Conservation (phyloP, 441 rosid genomes). For the Gossypium lobatum region DNA sequence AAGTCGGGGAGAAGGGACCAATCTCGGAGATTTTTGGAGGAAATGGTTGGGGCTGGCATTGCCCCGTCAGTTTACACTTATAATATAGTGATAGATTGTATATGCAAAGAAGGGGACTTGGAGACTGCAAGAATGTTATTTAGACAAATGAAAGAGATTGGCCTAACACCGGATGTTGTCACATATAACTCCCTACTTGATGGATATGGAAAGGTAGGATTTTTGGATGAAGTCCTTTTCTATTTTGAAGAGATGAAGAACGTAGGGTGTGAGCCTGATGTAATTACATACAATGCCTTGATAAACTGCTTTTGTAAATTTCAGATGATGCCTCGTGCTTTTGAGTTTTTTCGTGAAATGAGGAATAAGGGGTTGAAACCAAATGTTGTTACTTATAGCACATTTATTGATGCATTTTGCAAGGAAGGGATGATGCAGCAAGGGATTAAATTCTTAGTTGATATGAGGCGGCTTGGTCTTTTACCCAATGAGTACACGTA, state of each 20-base stretch:
- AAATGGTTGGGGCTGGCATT: constrained; percentile 53
- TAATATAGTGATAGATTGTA: constrained; percentile 60
- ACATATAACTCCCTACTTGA: constrained; percentile 70
- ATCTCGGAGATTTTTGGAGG: constrained; percentile 38
- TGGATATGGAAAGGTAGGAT: constrained; percentile 61
- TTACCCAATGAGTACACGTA: constrained; percentile 65
- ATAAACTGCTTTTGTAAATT: constrained; percentile 61
- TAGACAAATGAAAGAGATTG: constrained; percentile 48
- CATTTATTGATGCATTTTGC: constrained; percentile 64
- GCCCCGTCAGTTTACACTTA: constrained; percentile 53
- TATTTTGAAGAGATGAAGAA: constrained; percentile 58
- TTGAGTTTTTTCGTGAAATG: constrained; percentile 50
- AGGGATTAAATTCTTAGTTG: constrained; percentile 57
- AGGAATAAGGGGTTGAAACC: constrained; percentile 45
- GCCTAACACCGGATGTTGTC: constrained; percentile 56
- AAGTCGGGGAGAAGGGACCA: constrained; percentile 32
- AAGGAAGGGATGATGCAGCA: constrained; percentile 67
- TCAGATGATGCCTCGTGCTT: constrained; percentile 35
- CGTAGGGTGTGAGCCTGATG: constrained; percentile 47
- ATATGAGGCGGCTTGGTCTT: constrained; percentile 61
- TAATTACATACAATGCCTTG: constrained; percentile 54
- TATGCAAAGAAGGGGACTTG: constrained; percentile 63
- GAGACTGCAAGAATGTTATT: constrained; percentile 42
- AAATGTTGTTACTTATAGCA: constrained; percentile 62
- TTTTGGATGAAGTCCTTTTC: constrained; percentile 38